Base-by-base conservation (phyloP, 2,329 filamentous ascomycete species). In the Fonsecaea monophora region DNA sequence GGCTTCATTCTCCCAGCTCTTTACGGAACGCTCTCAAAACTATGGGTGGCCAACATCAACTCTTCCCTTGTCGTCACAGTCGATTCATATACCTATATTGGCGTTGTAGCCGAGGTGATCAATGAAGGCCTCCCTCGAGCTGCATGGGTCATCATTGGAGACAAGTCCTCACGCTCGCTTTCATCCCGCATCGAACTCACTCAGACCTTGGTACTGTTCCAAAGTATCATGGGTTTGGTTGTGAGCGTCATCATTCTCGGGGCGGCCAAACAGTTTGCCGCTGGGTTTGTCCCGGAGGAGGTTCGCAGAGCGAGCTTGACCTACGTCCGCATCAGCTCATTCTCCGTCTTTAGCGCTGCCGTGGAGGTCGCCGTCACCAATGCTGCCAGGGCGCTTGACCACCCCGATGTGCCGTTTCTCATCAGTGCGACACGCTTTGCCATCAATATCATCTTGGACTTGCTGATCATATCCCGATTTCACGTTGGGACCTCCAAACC, bases 51-150 rank as follows among this genome's bases (percentile, higher is more conserved):
- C 2, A 84, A 85, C 62, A 90, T 92, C 63, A 87, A 91, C 74
- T 77, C 85, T 0, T 85, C 82, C 1, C 80, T 86, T 68, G 86
- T 90, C 1, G 87, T 85, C 18, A 89, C 86, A 0, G 90, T 87
- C 0, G 87, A 90, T 65, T 80, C 84, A 0, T 91, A 90, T 76
- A 91, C 88, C 0, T 92, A 92, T 75, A 90, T 92, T 66, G 83
- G 85, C 21, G 84, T 87, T 0, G 81, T 91, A 0, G 85, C 84
- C 1, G 87, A 92, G 74, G 88, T 91, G 0, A 76, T 92, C 15
- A 92, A 92, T 70, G 90, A 92, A 74, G 89, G 90, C 0, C 84
- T 92, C 0, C 89, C 89, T 0, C 83, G 89, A 25, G 87, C 89
- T 0, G 83, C 88, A 0, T 92, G 87, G 86, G 81, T 88, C 5